Base-by-base conservation (phyloP, 768 basidiomycete genomes). In the Naematelia encephala region DNA sequence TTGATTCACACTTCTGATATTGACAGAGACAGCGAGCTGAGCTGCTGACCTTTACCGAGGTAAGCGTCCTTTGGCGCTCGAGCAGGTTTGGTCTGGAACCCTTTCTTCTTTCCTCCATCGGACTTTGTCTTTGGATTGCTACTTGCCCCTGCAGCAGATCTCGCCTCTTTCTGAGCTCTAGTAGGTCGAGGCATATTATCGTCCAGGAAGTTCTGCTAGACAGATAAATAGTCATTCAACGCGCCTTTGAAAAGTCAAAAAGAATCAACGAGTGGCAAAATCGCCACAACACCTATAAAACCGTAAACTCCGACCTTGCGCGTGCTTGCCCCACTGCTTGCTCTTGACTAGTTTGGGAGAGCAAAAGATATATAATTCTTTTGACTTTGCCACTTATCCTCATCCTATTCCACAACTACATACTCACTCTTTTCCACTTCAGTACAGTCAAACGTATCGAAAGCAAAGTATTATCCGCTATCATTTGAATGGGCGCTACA, bases 61-160 rank as follows among this genome's bases (percentile, higher is more conserved):
- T 78, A 78, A 16, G 77, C 76, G 62, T 76, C 67, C 57, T 68
- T 73, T 0, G 74, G 69, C 4, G 76, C 77, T 59, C 75, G 62
- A 0, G 69, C 60, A 0, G 77, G 77, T 46, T 74, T 71, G 11
- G 77, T 76, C n/a, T 73, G 58, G 69, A 77, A 78, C 26, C 76
- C 77, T 21, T 58, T 43, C 65, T 65, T 28, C 59, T 58, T 8
- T 43, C 27, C 34, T 44, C 43, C 34, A 39, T 8, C 16, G n/a
- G n/a, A n/a, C 8, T 16, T 16, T 16, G 34, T 39, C 34, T 39
- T 39, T 16, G 34, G 34, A 8, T 16, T 39, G 34, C 8, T 39
- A 39, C 16, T 16, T 39, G 34, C 16, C 8, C 50, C 56, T 10
- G 47, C 53, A 19, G 51, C 50, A 3, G 5, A n/a, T 4, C 27